Base-by-base conservation (phyloP, 805 yeast species). In the Sugiyamaella boreocaroliniensis region DNA sequence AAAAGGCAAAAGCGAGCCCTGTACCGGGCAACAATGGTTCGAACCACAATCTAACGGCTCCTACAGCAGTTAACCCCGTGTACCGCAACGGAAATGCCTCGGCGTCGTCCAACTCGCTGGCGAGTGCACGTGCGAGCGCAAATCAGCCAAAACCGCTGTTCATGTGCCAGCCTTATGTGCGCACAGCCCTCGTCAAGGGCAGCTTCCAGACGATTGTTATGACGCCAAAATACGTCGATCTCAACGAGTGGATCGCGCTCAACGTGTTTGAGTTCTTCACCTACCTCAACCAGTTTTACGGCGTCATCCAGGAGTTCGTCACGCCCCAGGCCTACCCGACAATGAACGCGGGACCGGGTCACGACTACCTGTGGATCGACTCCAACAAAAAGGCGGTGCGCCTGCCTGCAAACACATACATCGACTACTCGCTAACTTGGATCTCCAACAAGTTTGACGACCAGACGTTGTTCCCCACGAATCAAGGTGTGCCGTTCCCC, bases 141-240 rank as follows among this genome's bases (percentile, higher is more conserved):
- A 14, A 56, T 57, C 15, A 54, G 20, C 70, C 48, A 55, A 55
- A 64, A 54, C 89, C 89, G 4, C 71, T 93, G 51, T 93, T 90
- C 64, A 67, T 93, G 59, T 83, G 93, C 64, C 96, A 90, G 61
- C 98, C 97, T 12, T 93, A 86, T 67, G 93, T 90, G 4, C 83
- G 90, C 56, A 88, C 97, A 0, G 95, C 98, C 0, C 73, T 93
- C 37, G 99, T 95, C 16, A 93, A 92, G 65, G 99, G 99, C 15
- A 86, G 96, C 0, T 93, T 89, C 73, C 89, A 87, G 64, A 90
- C 99, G 1, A 93, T 93, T 58, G 97, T 93, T 0, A 96, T 88
- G 64, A 74, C 89, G 19, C 99, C 99, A 16, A 89, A 88, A 65
- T 92, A 92, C 65, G 97, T 95, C 11, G 98, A 93, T 64, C 77